Conservation (phyloP, 345 rosid genomes). For the Boechera retrofracta region DNA sequence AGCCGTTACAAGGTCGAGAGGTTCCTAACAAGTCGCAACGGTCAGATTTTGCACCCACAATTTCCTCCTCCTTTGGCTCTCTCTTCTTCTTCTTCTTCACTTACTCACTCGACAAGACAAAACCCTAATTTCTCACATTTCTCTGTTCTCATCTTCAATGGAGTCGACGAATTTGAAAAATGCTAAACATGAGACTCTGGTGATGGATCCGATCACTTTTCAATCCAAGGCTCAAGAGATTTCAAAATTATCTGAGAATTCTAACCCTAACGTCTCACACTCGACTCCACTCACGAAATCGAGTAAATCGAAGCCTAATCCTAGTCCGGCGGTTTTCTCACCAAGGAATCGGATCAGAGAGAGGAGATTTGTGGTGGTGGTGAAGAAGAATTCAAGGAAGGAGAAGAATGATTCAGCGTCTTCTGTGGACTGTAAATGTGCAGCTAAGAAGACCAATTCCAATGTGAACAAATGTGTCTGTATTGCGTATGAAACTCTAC, state of each 20-base stretch:
- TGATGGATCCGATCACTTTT: conserved; percentile 53
- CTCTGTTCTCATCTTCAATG: conserved; percentile 44
- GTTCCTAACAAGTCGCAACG: conserved; percentile 39
- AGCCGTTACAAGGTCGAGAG: conserved; percentile 33
- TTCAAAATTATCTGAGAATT: conserved; percentile 59
- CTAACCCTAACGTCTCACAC: conserved; percentile 65
- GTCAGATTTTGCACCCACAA: conserved; percentile 15
- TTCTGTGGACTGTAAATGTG: conserved; percentile 64
- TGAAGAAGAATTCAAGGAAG: conserved; percentile 66
- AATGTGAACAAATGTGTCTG: conserved; percentile 71
- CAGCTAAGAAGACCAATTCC: conserved; percentile 54
- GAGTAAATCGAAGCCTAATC: conserved; percentile 42
- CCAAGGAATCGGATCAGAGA: conserved; percentile 68
- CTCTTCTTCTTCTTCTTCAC: neutral
- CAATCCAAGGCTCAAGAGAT: conserved; percentile 46
- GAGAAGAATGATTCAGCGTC: conserved; percentile 45
- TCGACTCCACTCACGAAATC: conserved; percentile 52
- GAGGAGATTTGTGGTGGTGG: conserved; percentile 71
- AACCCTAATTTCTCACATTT: neutral
- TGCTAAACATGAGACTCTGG: conserved; percentile 49
- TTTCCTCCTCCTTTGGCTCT: conserved; percentile 11
- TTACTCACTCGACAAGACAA: neutral
- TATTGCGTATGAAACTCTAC: conserved; percentile 70
- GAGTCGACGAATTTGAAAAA: conserved; percentile 46
- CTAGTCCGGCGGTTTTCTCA: conserved; percentile 43